Percentiles rank a stretch among this genome's conserved stretches.
These are phyloP conservation scores for Schizothecium vesticola DNA, from an alignment of 495 filamentous ascomycete species.

Conservation along the genomic window DNA sequence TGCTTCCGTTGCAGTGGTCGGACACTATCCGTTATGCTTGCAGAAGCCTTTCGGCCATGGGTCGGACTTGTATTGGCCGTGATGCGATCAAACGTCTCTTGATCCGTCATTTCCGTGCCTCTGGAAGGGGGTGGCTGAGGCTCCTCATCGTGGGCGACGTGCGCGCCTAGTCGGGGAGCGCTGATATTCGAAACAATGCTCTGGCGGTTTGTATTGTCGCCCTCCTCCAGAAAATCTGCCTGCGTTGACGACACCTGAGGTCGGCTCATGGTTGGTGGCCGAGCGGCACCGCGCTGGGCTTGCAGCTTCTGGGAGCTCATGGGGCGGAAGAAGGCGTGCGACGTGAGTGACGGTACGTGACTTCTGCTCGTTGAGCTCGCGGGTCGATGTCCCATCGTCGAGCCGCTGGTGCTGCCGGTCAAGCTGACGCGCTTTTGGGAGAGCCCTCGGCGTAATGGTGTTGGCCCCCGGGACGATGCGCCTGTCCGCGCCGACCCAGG, in stretches of 20 bases:
- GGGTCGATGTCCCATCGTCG: conserved; percentile 48
- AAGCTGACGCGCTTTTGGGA: conserved; percentile 38
- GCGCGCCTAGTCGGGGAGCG: conserved; percentile 29
- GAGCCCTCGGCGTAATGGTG: conserved; percentile 42
- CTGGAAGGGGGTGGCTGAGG: conserved; percentile 58
- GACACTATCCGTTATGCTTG: conserved; percentile 69
- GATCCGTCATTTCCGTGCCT: conserved; percentile 74
- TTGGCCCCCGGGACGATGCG: conserved; percentile 44
- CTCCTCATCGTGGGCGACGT: conserved; percentile 50
- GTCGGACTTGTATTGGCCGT: conserved; percentile 73
- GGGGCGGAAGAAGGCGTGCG: conserved; percentile 87
- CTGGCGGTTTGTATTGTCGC: conserved; percentile 35
- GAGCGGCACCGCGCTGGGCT: conserved; percentile 66
- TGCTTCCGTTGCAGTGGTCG: conserved; percentile 59
- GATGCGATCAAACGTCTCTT: conserved; percentile 53
- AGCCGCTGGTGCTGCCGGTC: conserved; percentile 39
- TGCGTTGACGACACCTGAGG: conserved; percentile 30
- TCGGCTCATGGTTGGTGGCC: conserved; percentile 35
- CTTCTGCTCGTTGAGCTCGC: conserved; percentile 66
- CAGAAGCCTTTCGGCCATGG: conserved; percentile 55
- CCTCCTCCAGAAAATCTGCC: conserved; percentile 28
- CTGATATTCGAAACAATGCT: conserved; percentile 43
- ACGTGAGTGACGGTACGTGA: conserved; percentile 84
- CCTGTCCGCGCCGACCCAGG: conserved; percentile 46
- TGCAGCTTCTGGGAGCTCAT: conserved; percentile 96